Evolutionary conservation across 495 filamentous ascomycete species (phyloP), one percentile per base, ranked within the genome.

Genomic region (Podospora tetraspora): DNA sequence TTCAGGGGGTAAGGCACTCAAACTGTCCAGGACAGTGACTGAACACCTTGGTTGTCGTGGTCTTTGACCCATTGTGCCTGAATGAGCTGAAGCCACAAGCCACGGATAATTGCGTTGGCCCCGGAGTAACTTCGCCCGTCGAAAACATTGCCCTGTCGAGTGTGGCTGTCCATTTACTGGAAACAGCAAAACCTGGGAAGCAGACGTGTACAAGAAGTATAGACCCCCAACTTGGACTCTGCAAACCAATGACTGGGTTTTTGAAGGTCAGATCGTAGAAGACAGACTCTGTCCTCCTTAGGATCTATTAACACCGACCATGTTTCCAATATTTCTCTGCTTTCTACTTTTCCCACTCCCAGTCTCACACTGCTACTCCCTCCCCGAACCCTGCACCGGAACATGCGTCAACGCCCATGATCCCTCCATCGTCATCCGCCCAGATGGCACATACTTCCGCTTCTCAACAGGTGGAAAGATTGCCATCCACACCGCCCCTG

Each of bases 371-470:
- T 10, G 32, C 37, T 64, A 64, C 12, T 19, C 82, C 16, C 82
- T 85, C 66, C 87, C 87, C 0, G 79, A 83, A 12, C 70, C 84
- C 11, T 91, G 89, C 76, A 81, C 79, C 12, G 88, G 88, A 27
- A 77, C 79, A 24, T 92, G 89, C 78, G 83, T 77, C 68, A 85
- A 86, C 64, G 76, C 84, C 30, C 88, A 92, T 63, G 90, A 92
- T 70, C 89, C 88, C 21, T 77, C 85, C 37, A 79, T 92, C 66
- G 86, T 90, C 68, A 84, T 84, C 43, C 86, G 90, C 65, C 72
- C 73, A 3, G 90, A 92, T 74, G 88, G 89, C 21, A 88, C 79
- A 3, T 93, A 91, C 79, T 93, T 89, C 79, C 87, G 88, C 57
- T 92, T 92, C 79, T 84, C 85, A 1, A 92, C 91, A 0, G 85